A percentile compares a stretch with the other conserved stretches of the same genome.
phyloP scores from a whole-genome alignment of 495 filamentous ascomycete species.

The Choiromyces venosus region DNA sequence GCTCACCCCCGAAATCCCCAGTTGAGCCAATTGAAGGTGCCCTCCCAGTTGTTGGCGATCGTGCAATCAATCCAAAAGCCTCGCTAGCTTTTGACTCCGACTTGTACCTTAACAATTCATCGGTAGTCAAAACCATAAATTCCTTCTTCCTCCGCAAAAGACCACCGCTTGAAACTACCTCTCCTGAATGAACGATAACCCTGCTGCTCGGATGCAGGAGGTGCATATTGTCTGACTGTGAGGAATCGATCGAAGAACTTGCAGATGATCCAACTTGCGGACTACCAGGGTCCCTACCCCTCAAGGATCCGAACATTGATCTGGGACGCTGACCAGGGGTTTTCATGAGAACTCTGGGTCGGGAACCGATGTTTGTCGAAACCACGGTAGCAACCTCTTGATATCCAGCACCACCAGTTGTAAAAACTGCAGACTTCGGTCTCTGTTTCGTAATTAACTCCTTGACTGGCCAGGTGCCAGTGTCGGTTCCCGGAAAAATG shows the following conservation, averaged over 20 bases:
- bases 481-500: slow-evolving; percentile 31
- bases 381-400: slow-evolving; percentile 36
- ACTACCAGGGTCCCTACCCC: slow-evolving; percentile 23
- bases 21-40: slow-evolving; percentile 34
- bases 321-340: slow-evolving; percentile 30
- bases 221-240: slow-evolving; percentile 18
- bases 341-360: slow-evolving; percentile 36
- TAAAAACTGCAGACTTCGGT: slow-evolving; percentile 39
- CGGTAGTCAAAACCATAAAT: slow-evolving; percentile 84
- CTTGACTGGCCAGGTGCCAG: slow-evolving; percentile 21
- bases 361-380: slow-evolving; percentile 24
- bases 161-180: slow-evolving; percentile 71
- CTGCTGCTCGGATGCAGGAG: slow-evolving; percentile 22
- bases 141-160: slow-evolving; percentile 82
- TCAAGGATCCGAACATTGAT: slow-evolving; percentile 41
- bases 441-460: slow-evolving; percentile 32
- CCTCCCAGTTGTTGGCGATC: slow-evolving; percentile 29
- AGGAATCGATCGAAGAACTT: slow-evolving; percentile 38
- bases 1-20: slow-evolving; percentile 31
- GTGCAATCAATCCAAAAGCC: slow-evolving; percentile 32
- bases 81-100: slow-evolving; percentile 43
- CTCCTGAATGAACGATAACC: slow-evolving; percentile 47
- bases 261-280: slow-evolving; percentile 33
- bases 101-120: slow-evolving; percentile 76
- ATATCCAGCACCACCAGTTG: slow-evolving; percentile 23